phyloP scores from a whole-genome alignment of 768 basidiomycete species.

The Collybiopsis luxurians region DNA sequence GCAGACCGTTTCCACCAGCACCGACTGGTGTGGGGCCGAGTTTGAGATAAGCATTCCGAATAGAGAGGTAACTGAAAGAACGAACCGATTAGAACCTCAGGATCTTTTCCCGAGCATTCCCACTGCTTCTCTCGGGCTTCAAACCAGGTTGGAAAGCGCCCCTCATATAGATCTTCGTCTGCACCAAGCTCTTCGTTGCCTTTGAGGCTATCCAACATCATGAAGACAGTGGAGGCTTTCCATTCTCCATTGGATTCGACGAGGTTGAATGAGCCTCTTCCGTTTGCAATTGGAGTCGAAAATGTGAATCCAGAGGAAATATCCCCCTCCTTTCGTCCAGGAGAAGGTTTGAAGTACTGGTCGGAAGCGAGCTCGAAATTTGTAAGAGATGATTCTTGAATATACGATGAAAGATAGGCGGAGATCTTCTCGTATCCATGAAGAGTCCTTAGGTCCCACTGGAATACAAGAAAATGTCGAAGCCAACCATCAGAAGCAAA shows the following conservation, averaged over 20 bases:
- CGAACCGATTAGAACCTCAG: not conserved
- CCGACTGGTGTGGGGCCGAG: conserved; percentile 29
- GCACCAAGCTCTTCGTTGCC: conserved; percentile 14
- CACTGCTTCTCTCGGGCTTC: not conserved
- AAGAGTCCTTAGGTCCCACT: no score
- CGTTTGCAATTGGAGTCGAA: not conserved
- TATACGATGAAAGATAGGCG: no score
- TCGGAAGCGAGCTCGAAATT: no score
- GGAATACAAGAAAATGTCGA: no score
- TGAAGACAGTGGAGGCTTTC: conserved; percentile 13
- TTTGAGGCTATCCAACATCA: conserved; percentile 11
- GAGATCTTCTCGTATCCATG: no score
- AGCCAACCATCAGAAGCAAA: no score
- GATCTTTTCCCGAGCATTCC: not conserved
- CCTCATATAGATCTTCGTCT: conserved; percentile 6
- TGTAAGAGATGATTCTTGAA: no score
- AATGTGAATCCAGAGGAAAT: not conserved
- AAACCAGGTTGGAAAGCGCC: not conserved
- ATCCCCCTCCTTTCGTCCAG: not conserved
- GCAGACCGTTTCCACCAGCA: conserved; percentile 41
- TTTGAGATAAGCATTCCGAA: no score
- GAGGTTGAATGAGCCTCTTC: not conserved
- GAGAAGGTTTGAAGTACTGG: no score
- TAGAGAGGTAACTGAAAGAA: not conserved
- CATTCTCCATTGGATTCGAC: not conserved